A percentile compares a stretch with the other conserved stretches of the same genome.
Conservation (phyloP, 768 basidiomycete genomes). For the Lactarius sp. region DNA sequence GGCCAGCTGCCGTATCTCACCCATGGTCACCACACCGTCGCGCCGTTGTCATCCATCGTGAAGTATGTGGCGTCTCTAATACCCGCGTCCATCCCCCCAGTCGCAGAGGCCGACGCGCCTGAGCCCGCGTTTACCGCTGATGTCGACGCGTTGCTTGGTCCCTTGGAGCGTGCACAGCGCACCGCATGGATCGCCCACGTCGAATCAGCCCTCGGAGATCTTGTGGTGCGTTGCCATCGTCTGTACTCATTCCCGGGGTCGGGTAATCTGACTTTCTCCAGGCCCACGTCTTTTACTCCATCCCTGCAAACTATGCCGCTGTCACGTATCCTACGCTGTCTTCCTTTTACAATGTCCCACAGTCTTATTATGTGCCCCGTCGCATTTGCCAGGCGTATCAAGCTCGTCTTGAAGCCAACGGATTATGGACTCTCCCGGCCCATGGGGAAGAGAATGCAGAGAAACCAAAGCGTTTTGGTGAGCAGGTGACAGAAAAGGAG, state of each 20-base stretch:
- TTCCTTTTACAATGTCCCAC: slow-evolving; percentile 57
- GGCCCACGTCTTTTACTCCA: slow-evolving; percentile 61
- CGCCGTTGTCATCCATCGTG: slow-evolving; percentile 56
- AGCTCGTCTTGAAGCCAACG: slow-evolving; percentile 55
- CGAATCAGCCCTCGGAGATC: slow-evolving; percentile 60
- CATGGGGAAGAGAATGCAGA: slow-evolving; percentile 39
- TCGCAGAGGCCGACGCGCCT: slow-evolving; percentile 21
- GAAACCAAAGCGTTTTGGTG: slow-evolving; percentile 38
- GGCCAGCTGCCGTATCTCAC: slow-evolving; percentile 70
- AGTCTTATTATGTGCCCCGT: slow-evolving; percentile 66
- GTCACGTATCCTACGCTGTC: slow-evolving; percentile 53
- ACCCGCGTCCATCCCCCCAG: slow-evolving; percentile 31
- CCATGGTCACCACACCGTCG: slow-evolving; percentile 47
- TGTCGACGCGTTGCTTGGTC: slow-evolving; percentile 46
- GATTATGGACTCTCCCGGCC: slow-evolving; percentile 51
- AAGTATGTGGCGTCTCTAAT: slow-evolving; percentile 56
- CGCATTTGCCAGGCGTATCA: slow-evolving; percentile 55
- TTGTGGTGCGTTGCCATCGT: slow-evolving; percentile 50
- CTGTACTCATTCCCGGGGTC: not conserved
- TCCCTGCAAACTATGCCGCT: slow-evolving; percentile 55
- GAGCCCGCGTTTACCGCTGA: slow-evolving; percentile 31
- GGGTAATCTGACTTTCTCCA: slow-evolving; percentile 30
- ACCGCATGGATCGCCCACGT: slow-evolving; percentile 63
- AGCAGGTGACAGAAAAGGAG: slow-evolving; percentile 30
- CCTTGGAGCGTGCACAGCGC: slow-evolving; percentile 47